Conservation (phyloP, 345 rosid genomes). For the Aegle marmelos region DNA sequence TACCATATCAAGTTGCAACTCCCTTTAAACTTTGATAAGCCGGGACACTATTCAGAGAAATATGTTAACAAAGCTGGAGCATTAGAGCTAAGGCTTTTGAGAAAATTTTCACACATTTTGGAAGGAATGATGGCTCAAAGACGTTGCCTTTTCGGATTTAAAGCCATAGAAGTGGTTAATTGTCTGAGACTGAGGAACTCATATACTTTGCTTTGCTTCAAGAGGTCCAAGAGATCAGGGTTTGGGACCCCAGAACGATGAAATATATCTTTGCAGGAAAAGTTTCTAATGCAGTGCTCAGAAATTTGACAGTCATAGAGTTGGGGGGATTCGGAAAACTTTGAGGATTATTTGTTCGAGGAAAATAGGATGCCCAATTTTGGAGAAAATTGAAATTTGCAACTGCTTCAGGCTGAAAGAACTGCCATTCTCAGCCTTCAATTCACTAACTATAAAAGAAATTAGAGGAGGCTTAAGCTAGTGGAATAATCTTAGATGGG, state of each 20-base stretch:
- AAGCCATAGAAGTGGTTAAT: slow-evolving; percentile 20
- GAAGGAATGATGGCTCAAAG: slow-evolving; percentile 23
- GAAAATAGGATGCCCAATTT: slow-evolving; percentile 14
- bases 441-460: slow-evolving; percentile 15
- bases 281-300: slow-evolving; percentile 11
- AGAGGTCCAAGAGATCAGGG: slow-evolving; percentile 23
- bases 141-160: slow-evolving; percentile 27
- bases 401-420: slow-evolving; percentile 23
- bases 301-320: slow-evolving; percentile 25
- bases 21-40: slow-evolving; percentile 24
- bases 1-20: slow-evolving; percentile 22
- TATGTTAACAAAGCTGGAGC: slow-evolving; percentile 31
- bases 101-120: slow-evolving; percentile 17
- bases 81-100: slow-evolving; percentile 17
- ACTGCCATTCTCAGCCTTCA: slow-evolving; percentile 25
- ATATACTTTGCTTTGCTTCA: slow-evolving; percentile 26
- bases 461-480: slow-evolving; percentile 24
- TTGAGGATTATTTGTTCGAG: slow-evolving; percentile 26
- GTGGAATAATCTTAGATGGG: slow-evolving; percentile 20
- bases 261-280: slow-evolving; percentile 12
- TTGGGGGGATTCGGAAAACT: slow-evolving; percentile 23
- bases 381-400: slow-evolving; percentile 27
- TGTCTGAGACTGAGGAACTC: slow-evolving; percentile 25
- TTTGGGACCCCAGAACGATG: slow-evolving; percentile 25
- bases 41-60: slow-evolving; percentile 23